phyloP scores from a whole-genome alignment of 106 monocot genomes.

The Ottelia alismoides region DNA sequence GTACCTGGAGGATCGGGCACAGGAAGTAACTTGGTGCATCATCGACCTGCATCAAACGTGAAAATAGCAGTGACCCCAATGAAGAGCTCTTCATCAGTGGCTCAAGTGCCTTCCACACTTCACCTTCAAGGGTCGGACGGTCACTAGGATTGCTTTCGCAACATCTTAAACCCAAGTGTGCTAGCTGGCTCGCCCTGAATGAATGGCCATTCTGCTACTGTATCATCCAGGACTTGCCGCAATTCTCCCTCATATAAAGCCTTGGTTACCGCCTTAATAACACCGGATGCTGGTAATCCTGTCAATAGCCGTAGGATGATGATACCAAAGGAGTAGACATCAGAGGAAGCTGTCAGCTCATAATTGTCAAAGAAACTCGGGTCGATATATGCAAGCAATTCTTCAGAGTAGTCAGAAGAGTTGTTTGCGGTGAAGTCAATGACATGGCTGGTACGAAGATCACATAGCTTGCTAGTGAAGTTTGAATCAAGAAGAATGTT shows the following conservation, averaged over 20 bases:
- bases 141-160: constrained; percentile 12
- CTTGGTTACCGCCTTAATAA: constrained; percentile 14
- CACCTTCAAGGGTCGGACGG: constrained; percentile 8
- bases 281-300: constrained; percentile 1
- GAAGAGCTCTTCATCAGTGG: constrained; percentile 12
- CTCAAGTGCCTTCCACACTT: constrained; percentile 14
- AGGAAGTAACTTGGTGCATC: constrained; percentile 10
- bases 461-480: constrained; percentile 17
- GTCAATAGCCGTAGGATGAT: constrained; percentile 23
- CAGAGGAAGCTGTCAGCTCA: constrained; percentile 10
- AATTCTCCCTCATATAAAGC: constrained; percentile 12
- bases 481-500: constrained; percentile 27
- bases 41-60: too few relatives aligned
- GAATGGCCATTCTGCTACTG: constrained; percentile 23
- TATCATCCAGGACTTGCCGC: constrained; percentile 9
- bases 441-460: constrained; percentile 15
- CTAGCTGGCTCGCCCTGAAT: constrained; percentile 17
- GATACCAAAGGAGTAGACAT: constrained; percentile 25
- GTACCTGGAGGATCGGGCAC: constrained; percentile 24
- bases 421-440: not conserved
- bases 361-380: constrained; percentile 13
- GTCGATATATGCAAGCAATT: constrained; percentile 18
- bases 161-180: constrained; percentile 19
- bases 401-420: constrained; percentile 10
- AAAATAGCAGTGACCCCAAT: not conserved